Evolutionary conservation across 805 yeast species (phyloP), one percentile per base, ranked within the genome.

Genomic region (Metschnikowia baotianmanensis): DNA sequence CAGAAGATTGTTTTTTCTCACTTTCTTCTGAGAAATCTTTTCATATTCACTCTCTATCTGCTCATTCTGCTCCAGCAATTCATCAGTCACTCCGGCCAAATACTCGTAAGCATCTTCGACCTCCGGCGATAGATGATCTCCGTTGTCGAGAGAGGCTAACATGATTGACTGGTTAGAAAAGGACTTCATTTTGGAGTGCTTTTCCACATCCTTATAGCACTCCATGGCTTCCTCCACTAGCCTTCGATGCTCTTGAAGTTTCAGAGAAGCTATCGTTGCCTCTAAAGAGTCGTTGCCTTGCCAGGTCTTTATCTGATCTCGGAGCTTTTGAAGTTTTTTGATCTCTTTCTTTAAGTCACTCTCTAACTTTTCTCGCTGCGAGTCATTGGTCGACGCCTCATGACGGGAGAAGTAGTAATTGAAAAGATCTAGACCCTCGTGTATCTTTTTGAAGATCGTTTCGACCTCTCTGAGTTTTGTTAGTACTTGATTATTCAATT

Each of bases 231-330:
- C 73, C 39, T 69, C 74, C 19, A 70, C 70, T 20, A 62, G 52
- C 43, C 61, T 54, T 40, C 71, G 61, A 44, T 67, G 64, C 36
- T 68, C 73, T 28, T 61, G 65, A 23, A 51, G 45, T 25, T 53
- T 46, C 47, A 32, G 54, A 12, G 56, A 45, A 2, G 56, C 53
- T 29, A 52, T 52, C 24, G 53, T 48, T 15, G 53, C 53, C 33
- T 52, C 56, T 23, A 52, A 48, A 11, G 55, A 38, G 19, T 52
- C 56, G 24, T 53, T 57, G 53, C 63, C 67, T 47, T 68, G 73
- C 75, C 75, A 70, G 31, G 59, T 63, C 41, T 70, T 70, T 48
- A 70, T 70, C 46, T 68, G 69, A 43, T 70, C 75, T 48, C 75
- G 63, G 43, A 65, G 65, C 55, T 69, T 70, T 46, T 70, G 75